A percentile compares a stretch with the other conserved stretches of the same genome.
Conservation (phyloP, 1,284 basidiomycete genomes). For the Trametes polyzona region DNA sequence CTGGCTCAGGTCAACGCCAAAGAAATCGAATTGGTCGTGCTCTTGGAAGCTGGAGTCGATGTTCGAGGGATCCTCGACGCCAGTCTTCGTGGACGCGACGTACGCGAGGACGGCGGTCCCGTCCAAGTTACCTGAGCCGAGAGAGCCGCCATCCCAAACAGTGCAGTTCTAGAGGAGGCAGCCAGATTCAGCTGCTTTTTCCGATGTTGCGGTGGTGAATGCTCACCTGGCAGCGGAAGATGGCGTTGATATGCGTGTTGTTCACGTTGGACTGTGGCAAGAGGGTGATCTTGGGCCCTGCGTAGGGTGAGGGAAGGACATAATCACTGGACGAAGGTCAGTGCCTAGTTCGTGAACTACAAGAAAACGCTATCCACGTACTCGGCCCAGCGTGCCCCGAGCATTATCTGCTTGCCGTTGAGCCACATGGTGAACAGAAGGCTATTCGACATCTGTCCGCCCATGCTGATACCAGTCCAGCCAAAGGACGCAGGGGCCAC, state of each 20-base stretch:
- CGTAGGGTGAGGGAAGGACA: constrained; percentile 29
- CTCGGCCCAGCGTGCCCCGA: constrained; percentile 35
- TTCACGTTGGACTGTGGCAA: constrained; percentile 34
- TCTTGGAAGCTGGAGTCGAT: constrained; percentile 33
- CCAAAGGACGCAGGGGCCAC: constrained; percentile 33
- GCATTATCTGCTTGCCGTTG: constrained; percentile 28
- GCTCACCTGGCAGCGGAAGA: constrained; percentile 36
- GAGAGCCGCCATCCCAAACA: constrained; percentile 32
- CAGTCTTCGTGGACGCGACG: constrained; percentile 30
- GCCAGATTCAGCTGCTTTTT: too few relatives aligned
- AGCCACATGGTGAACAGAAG: constrained; percentile 36
- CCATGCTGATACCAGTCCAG: constrained; percentile 35
- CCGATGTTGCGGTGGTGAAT: too few relatives aligned
- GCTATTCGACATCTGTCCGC: constrained; percentile 35
- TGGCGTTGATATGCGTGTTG: constrained; percentile 36
- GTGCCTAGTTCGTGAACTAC: background rate
- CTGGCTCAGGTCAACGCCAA: constrained; percentile 31
- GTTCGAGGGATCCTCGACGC: constrained; percentile 31
- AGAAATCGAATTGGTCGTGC: constrained; percentile 36
- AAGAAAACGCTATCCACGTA: constrained; percentile 9
- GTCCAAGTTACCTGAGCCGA: constrained; percentile 31
- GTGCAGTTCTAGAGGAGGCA: constrained; percentile 31
- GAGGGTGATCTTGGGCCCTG: constrained; percentile 33
- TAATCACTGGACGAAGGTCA: constrained; percentile 26
- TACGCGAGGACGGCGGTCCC: constrained; percentile 34